Percentiles rank a stretch among this genome's conserved stretches.
These are phyloP conservation scores for Mycena amicta DNA, from an alignment of 768 basidiomycete genomes.

Conservation along the genomic window DNA sequence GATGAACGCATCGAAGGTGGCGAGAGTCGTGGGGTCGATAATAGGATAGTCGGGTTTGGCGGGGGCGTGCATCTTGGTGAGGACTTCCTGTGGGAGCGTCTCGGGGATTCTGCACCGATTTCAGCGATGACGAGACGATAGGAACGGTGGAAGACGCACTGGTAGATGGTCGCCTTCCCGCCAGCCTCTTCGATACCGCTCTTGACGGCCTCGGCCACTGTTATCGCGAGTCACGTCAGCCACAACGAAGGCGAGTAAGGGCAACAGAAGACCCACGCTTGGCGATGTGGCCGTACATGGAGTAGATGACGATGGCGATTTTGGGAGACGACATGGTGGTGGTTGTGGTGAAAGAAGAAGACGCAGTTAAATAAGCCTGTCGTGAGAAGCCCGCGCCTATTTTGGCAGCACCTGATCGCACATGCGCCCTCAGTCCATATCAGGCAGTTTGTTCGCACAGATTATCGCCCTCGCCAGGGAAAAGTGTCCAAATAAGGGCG, in stretches of 20 bases:
- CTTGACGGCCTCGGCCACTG: slow-evolving; percentile 65
- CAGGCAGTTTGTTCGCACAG: no score
- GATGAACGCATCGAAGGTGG: slow-evolving; percentile 68
- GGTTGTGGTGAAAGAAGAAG: no score
- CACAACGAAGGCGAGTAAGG: slow-evolving; percentile 5
- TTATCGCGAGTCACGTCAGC: neutral
- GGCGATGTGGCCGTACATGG: slow-evolving; percentile 74
- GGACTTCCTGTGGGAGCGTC: slow-evolving; percentile 71
- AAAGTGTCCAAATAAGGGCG: no score
- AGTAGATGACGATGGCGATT: slow-evolving; percentile 74
- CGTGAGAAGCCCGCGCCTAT: no score
- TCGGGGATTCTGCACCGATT: slow-evolving; percentile 63
- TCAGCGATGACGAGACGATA: neutral
- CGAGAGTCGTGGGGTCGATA: slow-evolving; percentile 54
- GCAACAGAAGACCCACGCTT: slow-evolving; percentile 55
- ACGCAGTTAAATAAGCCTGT: no score
- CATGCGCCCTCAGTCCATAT: no score
- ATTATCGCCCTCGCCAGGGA: no score
- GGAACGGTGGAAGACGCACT: slow-evolving; percentile 43
- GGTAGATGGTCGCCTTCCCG: slow-evolving; percentile 54
- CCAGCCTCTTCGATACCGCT: slow-evolving; percentile 50
- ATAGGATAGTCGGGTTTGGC: slow-evolving; percentile 74
- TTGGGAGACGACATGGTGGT: slow-evolving; percentile 51
- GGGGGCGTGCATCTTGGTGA: slow-evolving; percentile 70
- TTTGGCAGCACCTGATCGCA: no score